Evolutionary conservation across 148 eudicot species (phyloP), one percentile per base, ranked within the genome.

Genomic region (Selenicereus undatus): DNA sequence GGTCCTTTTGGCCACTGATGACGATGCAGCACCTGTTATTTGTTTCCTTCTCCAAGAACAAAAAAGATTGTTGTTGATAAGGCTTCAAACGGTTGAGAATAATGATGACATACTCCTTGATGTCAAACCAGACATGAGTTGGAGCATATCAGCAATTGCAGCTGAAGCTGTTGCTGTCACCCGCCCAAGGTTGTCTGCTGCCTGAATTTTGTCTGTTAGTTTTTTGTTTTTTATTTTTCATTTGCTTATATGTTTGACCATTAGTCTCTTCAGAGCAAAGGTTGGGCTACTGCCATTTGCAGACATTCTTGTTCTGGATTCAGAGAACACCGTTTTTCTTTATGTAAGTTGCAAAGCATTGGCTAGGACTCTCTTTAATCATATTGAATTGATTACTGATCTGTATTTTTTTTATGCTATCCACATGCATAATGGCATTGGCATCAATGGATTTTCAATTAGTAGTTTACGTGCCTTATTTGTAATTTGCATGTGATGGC

Each of bases 11-110:
- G 96, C 97, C 4, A 89, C 93, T 8, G 96, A 97, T 81, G 90
- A 90, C 85, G 97, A 91, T 83, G 90, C 89, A 52, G 83, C 87
- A 68, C 99, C 95, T 30, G 72, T 97, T 42, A 82, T 94, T 76
- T 97, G 98, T 87, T 91, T 94, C 81, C 94, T 97, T 88, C 89
- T 94, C 73, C 94, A 88, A 89, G 99, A 97, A 75, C 99, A 91
- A 84, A 97, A 88, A 83, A 94, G 85, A 82, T 83, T 97, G 80
- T 84, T 90, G 64, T 85, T 89, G 3, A 83, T 94, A 80, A 90
- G 93, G 88, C 94, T 97, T 75, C 93, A 92, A 73, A 88, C 81
- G 68, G 89, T 91, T 80, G 94, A 93, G 78, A 83, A 88, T 26
- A 89, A 90, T 86, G 88, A 81, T 17, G 92, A 88, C 81, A 85